Evolutionary conservation across 2,329 filamentous ascomycete species (phyloP).

Genomic region (Orbilia oligospora): DNA sequence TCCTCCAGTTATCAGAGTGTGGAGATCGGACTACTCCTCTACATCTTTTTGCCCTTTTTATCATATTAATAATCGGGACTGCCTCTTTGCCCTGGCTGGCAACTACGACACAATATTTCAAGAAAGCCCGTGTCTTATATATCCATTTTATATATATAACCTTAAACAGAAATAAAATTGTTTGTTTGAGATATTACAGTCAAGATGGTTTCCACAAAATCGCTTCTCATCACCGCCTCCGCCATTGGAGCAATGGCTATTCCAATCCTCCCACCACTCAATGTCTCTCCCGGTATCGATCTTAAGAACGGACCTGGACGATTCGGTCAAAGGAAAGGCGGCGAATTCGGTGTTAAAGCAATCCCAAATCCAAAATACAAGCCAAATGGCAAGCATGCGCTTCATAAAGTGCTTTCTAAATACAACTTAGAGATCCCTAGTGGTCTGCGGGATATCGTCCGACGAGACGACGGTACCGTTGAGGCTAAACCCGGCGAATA

Average conservation of each 20-base stretch:
- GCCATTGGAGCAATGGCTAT: conserved; percentile 47
- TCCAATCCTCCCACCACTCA: conserved; percentile 46
- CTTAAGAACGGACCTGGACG: conserved; percentile 40
- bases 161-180: not conserved
- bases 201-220: conserved; percentile 54
- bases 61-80: not conserved
- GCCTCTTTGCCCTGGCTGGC: conserved; percentile 43
- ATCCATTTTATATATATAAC: not conserved
- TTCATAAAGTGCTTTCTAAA: conserved; percentile 44
- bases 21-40: not conserved
- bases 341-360: conserved; percentile 68
- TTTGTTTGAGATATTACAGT: not conserved
- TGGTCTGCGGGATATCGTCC: conserved; percentile 31
- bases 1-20: not conserved
- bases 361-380: conserved; percentile 67
- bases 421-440: conserved; percentile 41
- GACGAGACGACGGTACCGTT: conserved; percentile 66
- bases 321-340: conserved; percentile 64
- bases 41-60: not conserved
- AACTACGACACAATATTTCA: not conserved
- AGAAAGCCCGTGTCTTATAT: not conserved
- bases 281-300: conserved; percentile 57
- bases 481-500: conserved; percentile 69
- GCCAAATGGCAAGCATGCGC: conserved; percentile 45
- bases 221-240: conserved; percentile 37